Conservation (phyloP, 495 filamentous ascomycete genomes). For the Hypoxylon crocopeplum region DNA sequence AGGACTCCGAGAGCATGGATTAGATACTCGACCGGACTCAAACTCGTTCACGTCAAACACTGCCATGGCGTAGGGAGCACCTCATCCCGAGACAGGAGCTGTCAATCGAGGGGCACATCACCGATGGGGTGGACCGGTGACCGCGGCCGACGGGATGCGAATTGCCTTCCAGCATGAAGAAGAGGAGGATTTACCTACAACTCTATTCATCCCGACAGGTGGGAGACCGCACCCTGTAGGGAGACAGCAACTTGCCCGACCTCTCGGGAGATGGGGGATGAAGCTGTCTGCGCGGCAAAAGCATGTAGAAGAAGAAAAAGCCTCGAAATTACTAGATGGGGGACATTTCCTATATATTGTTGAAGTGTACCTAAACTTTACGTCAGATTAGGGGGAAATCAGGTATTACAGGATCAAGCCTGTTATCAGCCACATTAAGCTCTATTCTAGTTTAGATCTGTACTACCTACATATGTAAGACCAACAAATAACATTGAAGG, state of each 20-base stretch:
- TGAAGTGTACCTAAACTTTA: slow-evolving; percentile 17
- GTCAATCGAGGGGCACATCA: slow-evolving; percentile 26
- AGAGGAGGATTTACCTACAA: slow-evolving; percentile 21
- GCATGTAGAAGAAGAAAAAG: slow-evolving; percentile 8
- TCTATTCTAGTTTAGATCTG: too few species aligned
- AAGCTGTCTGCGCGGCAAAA: slow-evolving; percentile 25
- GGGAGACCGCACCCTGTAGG: slow-evolving; percentile 7
- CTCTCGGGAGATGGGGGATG: slow-evolving; percentile 26
- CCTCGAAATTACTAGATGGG: neutral
- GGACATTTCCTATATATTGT: neutral
- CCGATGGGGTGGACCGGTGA: slow-evolving; percentile 9
- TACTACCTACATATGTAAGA: too few species aligned
- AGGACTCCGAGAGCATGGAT: slow-evolving; percentile 16
- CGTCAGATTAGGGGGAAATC: slow-evolving; percentile 4
- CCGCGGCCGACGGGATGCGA: slow-evolving; percentile 30
- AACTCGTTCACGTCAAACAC: slow-evolving; percentile 17
- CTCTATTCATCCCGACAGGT: slow-evolving; percentile 24
- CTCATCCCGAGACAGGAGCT: slow-evolving; percentile 23
- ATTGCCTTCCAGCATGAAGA: slow-evolving; percentile 20
- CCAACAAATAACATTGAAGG: too few species aligned
- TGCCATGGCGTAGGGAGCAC: neutral
- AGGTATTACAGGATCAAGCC: slow-evolving; percentile 16
- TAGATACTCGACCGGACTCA: slow-evolving; percentile 12
- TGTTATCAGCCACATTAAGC: too few species aligned
- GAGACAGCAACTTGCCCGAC: slow-evolving; percentile 32